phyloP scores from a whole-genome alignment of 2,329 filamentous ascomycete species.

The Aaosphaeria pasadenensis region DNA sequence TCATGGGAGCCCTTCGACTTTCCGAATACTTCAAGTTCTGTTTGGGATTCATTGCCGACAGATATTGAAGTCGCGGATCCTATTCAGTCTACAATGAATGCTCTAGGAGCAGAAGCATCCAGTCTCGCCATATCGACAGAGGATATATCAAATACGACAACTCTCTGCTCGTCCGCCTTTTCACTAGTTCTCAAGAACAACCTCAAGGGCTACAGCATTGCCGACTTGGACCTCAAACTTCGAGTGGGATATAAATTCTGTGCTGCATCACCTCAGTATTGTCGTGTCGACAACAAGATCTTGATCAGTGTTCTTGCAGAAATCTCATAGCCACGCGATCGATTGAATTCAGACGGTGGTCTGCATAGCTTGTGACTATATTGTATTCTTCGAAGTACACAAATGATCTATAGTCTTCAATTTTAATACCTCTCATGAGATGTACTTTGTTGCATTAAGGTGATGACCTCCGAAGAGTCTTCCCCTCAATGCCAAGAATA shows the following conservation, averaged over 20 bases:
- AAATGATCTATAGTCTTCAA: not conserved
- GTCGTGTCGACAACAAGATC: conserved; percentile 13
- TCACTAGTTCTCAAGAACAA: conserved; percentile 13
- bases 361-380: no score
- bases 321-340: conserved; percentile 1
- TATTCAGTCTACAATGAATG: no score
- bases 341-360: no score
- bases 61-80: not conserved
- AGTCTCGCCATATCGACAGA: conserved; percentile 1
- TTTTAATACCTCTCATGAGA: not conserved
- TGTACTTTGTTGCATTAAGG: not conserved
- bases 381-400: no score
- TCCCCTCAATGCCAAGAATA: not conserved
- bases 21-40: not conserved
- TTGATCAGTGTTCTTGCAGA: conserved; percentile 14
- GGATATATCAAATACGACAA: conserved; percentile 10
- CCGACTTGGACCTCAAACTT: conserved; percentile 13
- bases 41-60: not conserved
- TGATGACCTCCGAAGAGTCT: not conserved
- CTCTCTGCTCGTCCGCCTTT: conserved; percentile 15
- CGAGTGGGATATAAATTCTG: conserved; percentile 11
- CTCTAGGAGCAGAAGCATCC: not conserved
- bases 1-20: conserved; percentile 3
- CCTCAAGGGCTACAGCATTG: conserved; percentile 7
- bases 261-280: conserved; percentile 7